Conservation (phyloP, 139 green algal genomes). For the Yamagishiella unicocca region DNA sequence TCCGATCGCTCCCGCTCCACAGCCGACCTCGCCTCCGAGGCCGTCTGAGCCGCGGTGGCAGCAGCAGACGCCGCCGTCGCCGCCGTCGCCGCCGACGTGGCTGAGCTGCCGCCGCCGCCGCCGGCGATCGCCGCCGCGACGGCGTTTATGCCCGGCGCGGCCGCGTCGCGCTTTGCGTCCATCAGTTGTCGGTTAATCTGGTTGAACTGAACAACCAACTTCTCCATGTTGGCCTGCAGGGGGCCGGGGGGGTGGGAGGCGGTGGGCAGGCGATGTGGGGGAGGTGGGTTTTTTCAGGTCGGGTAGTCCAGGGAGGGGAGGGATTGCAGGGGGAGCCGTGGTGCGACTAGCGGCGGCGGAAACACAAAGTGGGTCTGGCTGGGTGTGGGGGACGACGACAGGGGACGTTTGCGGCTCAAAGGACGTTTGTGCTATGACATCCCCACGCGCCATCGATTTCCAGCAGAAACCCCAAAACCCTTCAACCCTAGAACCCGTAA, state of each 20-base stretch:
- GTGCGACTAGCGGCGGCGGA: too few relatives aligned
- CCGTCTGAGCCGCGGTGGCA: conserved; percentile 32
- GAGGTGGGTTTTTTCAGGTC: too few relatives aligned
- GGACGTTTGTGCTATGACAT: too few relatives aligned
- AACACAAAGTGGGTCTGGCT: too few relatives aligned
- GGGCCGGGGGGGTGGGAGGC: not conserved
- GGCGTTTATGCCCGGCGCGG: not conserved
- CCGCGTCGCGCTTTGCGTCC: not conserved
- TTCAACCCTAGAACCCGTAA: too few relatives aligned
- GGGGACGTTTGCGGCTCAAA: too few relatives aligned
- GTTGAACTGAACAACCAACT: conserved; percentile 40
- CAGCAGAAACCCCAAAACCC: too few relatives aligned
- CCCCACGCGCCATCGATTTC: too few relatives aligned
- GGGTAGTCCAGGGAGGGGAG: too few relatives aligned
- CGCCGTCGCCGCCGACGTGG: conserved; percentile 13
- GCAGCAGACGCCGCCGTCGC: conserved; percentile 31
- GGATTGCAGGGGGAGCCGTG: too few relatives aligned
- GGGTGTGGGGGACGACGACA: too few relatives aligned
- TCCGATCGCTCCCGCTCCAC: conserved; percentile 27
- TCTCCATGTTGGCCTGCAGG: conserved; percentile 45
- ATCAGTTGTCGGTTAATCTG: conserved; percentile 30
- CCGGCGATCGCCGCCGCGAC: conserved; percentile 14
- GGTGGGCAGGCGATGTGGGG: too few relatives aligned
- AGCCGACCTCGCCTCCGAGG: conserved; percentile 17
- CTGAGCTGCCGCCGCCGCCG: not conserved